Conservation (phyloP, 2,329 filamentous ascomycete genomes). For the Trichoderma atroviride region DNA sequence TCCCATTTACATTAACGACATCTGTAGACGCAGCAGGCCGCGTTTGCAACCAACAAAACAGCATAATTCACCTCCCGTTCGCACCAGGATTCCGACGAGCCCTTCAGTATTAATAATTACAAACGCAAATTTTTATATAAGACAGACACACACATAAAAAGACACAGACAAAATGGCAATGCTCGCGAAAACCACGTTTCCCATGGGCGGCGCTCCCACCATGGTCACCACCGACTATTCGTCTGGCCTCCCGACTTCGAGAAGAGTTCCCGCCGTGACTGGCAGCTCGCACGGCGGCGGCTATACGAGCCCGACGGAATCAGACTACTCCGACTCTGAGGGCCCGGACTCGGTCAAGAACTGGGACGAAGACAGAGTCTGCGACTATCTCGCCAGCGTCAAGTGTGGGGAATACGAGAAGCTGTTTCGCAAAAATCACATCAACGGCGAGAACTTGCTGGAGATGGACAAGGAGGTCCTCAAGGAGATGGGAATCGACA, state of each 20-base stretch:
- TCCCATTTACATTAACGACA: not conserved
- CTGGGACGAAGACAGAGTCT: conserved; percentile 91
- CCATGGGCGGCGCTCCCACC: conserved; percentile 54
- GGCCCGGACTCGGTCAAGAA: conserved; percentile 74
- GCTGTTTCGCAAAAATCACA: conserved; percentile 87
- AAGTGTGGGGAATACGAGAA: conserved; percentile 94
- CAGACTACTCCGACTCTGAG: conserved; percentile 86
- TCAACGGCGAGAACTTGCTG: conserved; percentile 94
- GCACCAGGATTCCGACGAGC: not conserved
- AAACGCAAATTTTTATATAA: not conserved
- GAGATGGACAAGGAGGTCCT: conserved; percentile 96
- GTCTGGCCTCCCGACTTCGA: conserved; percentile 53
- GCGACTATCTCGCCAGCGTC: conserved; percentile 86
- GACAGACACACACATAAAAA: not conserved
- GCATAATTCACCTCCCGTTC: not conserved
- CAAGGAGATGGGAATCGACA: conserved; percentile 98
- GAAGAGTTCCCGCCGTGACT: conserved; percentile 54
- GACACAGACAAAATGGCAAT: conserved; percentile 61
- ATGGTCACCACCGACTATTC: conserved; percentile 50
- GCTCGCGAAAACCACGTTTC: conserved; percentile 74
- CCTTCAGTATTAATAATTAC: not conserved
- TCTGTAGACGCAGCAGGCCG: conserved; percentile 15
- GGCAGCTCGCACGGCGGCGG: conserved; percentile 49
- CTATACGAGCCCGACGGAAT: conserved; percentile 85
- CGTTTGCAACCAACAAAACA: conserved; percentile 1